Base-by-base conservation (phyloP, 192 early-diverging fungal genomes). In the Dispira simplex region DNA sequence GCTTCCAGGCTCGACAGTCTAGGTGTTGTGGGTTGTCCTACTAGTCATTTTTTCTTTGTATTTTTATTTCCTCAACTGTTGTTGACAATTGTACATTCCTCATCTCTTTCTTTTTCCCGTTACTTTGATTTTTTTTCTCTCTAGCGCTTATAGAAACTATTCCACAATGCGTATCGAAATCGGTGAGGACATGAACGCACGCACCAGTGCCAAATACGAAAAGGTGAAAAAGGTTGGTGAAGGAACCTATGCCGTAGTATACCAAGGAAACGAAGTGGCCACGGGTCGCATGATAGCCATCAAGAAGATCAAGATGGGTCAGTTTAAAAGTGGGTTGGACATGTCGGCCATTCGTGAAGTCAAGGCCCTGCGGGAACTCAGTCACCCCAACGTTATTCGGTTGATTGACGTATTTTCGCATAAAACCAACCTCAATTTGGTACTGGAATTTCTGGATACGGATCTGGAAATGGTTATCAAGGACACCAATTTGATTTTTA, bases 391-490 rank as follows among this genome's bases (percentile, higher is more conserved):
- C 66, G 77, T 97, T 18, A 85, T 99, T 39, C 88, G 93, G 87
- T 79, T 99, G 25, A 84, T 95, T 44, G 92, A 95, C 67, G 91
- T 95, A 18, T 96, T 89, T 70, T 85, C 89, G 27, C 86, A 95
- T 71, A 90, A 93, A 60, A 84, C 86, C 14, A 93, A 90, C 64
- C 72, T 99, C 58, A 91, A 95, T 69, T 76, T 97, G 58, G 93
- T 99, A 0, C 77, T 99, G 1, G 97, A 99, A 71, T 96, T 83
- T 63, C 75, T 99, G 47, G 91, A 97, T 64, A 87, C 90, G 11
- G 97, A 99, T 70, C 68, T 99, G 58, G 96, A 99, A 65, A 86
- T 84, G 71, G 88, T 99, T 57, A 99, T 99, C 77, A 96, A 96
- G 68, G 93, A 95, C 63, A 89, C 86, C 65, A 81, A 75, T 62